These are phyloP conservation scores for Phaeotremella fagi DNA, from an alignment of 768 basidiomycete genomes.

Conservation along the genomic window DNA sequence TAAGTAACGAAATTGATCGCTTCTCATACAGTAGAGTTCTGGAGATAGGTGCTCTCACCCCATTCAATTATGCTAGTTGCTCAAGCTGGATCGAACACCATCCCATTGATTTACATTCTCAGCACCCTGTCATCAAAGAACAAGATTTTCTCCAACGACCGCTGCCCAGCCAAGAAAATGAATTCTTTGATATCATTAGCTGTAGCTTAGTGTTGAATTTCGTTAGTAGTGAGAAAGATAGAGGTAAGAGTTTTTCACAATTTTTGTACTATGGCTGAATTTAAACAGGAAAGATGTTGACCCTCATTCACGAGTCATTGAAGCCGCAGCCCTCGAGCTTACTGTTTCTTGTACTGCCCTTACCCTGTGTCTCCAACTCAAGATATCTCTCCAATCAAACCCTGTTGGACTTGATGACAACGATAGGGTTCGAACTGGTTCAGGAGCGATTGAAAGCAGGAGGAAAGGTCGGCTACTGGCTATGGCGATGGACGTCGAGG, in stretches of 20 bases:
- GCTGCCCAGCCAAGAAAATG: constrained; percentile 56
- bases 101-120: constrained; percentile 78
- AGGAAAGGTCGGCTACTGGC: constrained; percentile 84
- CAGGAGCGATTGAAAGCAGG: constrained; percentile 60
- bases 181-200: constrained; percentile 72
- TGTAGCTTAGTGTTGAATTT: constrained; percentile 88
- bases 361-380: constrained; percentile 79
- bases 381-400: constrained; percentile 67
- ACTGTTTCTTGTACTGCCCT: constrained; percentile 57
- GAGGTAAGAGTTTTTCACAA: constrained; percentile 56
- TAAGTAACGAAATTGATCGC: neutral
- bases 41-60: constrained; percentile 81
- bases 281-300: neutral
- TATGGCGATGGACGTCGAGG: constrained; percentile 53
- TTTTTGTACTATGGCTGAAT: neutral
- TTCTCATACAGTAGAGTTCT: constrained; percentile 58
- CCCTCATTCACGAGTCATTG: constrained; percentile 33
- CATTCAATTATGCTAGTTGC: constrained; percentile 69
- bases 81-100: constrained; percentile 66
- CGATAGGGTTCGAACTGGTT: constrained; percentile 62
- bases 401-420: constrained; percentile 48
- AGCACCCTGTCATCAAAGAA: constrained; percentile 73
- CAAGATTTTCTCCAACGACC: constrained; percentile 69
- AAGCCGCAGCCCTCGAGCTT: constrained; percentile 17
- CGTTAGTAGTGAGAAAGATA: constrained; percentile 64